Percentiles rank a stretch among this genome's conserved stretches.
These are phyloP conservation scores for Cymodocea nodosa DNA, from an alignment of 116 monocot species.

Conservation along the genomic window DNA sequence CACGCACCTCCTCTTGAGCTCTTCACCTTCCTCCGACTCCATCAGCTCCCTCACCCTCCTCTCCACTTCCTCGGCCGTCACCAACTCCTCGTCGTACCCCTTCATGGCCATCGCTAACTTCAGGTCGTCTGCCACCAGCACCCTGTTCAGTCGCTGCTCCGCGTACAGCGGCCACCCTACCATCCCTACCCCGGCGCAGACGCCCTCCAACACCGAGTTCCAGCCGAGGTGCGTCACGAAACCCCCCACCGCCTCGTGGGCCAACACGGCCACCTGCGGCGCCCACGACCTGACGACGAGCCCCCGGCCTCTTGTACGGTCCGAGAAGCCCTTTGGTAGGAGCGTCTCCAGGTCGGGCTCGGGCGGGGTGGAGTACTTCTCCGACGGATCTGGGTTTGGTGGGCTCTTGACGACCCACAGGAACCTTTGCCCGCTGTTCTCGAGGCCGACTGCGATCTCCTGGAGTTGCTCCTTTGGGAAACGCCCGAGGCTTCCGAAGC, in stretches of 20 bases:
- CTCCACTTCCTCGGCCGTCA: constrained; percentile 33
- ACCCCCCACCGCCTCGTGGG: constrained; percentile 36
- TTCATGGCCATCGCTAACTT: constrained; percentile 22
- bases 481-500: constrained; percentile 51
- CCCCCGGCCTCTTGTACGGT: constrained; percentile 30
- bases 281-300: constrained; percentile 50
- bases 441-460: constrained; percentile 43
- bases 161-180: constrained; percentile 56
- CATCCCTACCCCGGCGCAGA: constrained; percentile 40
- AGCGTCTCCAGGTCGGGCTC: constrained; percentile 31
- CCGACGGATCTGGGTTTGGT: not conserved
- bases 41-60: constrained; percentile 36
- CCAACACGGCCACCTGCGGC: constrained; percentile 36
- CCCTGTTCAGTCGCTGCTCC: constrained; percentile 44
- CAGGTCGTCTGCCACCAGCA: constrained; percentile 28
- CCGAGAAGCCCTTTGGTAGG: constrained; percentile 40
- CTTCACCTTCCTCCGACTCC: constrained; percentile 20
- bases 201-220: constrained; percentile 54
- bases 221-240: constrained; percentile 63
- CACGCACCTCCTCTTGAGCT: constrained; percentile 7
- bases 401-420: constrained; percentile 35
- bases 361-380: constrained; percentile 2
- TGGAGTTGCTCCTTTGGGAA: constrained; percentile 36
- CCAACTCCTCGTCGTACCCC: constrained; percentile 26
- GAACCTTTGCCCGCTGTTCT: constrained; percentile 45